phyloP scores from a whole-genome alignment of 73 alveolate species.

The Paramecium primaurelia region DNA sequence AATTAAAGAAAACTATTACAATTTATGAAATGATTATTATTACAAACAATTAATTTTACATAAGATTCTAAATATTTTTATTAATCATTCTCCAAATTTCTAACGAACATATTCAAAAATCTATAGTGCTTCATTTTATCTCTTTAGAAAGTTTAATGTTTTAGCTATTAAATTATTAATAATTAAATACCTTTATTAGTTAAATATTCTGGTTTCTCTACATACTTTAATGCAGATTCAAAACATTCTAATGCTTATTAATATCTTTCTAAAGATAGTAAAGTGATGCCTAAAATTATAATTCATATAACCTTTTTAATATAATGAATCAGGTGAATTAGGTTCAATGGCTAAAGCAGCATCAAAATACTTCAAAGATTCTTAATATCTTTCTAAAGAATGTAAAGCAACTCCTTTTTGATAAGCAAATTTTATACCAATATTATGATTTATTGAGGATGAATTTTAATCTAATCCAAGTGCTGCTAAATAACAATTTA shows the following conservation, averaged over 20 bases:
- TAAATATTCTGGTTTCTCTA: neutral
- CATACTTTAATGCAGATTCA: neutral
- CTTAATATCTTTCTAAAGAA: neutral
- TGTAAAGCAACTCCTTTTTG: neutral
- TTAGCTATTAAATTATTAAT: neutral
- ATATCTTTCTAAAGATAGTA: neutral
- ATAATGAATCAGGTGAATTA: neutral
- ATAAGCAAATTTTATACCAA: neutral
- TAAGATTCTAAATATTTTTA: neutral
- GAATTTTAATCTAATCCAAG: neutral
- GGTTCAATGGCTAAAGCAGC: neutral
- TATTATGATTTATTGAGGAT: neutral
- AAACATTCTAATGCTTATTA: neutral
- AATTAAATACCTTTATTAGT: neutral
- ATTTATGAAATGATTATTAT: neutral
- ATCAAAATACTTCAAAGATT: neutral
- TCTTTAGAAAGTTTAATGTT: neutral
- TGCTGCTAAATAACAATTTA: neutral
- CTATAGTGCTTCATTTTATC: neutral
- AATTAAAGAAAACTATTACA: neutral
- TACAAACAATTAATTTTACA: neutral
- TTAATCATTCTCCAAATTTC: neutral
- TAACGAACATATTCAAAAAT: neutral
- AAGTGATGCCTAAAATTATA: neutral
- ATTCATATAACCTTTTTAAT: neutral